Percentiles rank a stretch among this genome's conserved stretches.
These are phyloP conservation scores for Metschnikowia lunata DNA, from an alignment of 805 yeast genomes.

Conservation along the genomic window DNA sequence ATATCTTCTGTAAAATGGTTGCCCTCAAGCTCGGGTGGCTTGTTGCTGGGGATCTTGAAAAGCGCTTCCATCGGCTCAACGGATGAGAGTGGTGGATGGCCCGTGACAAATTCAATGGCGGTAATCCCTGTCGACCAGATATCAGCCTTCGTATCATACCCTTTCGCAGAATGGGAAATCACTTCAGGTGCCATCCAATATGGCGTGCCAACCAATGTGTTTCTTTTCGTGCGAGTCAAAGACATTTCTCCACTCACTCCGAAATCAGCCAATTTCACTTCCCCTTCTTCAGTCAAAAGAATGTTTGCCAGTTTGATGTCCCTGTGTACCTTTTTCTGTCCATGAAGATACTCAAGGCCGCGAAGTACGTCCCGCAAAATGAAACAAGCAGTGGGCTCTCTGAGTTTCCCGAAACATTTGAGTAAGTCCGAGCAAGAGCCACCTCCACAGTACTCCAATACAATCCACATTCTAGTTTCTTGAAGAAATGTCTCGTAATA, in stretches of 20 bases:
- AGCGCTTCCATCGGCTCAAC: constrained; percentile 75
- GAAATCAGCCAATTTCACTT: constrained; percentile 83
- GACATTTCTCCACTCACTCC: constrained; percentile 87
- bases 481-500: constrained; percentile 56
- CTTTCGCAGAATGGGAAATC: constrained; percentile 45
- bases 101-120: constrained; percentile 76
- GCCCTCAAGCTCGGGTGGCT: constrained; percentile 57
- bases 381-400: constrained; percentile 46
- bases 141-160: constrained; percentile 84
- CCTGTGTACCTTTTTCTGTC: constrained; percentile 74
- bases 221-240: constrained; percentile 44
- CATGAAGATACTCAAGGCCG: constrained; percentile 76
- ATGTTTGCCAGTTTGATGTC: constrained; percentile 91
- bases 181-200: constrained; percentile 99
- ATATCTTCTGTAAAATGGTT: constrained; percentile 43
- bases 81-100: constrained; percentile 74
- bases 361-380: constrained; percentile 59
- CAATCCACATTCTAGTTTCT: constrained; percentile 75
- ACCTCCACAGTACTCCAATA: constrained; percentile 94
- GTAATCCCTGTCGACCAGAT: constrained; percentile 97
- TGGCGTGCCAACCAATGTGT: constrained; percentile 92
- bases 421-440: constrained; percentile 83
- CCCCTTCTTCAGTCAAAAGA: constrained; percentile 62
- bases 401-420: constrained; percentile 47
- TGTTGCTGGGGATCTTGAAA: constrained; percentile 59